Evolutionary conservation across 495 filamentous ascomycete species (phyloP), one percentile per base, ranked within the genome.

Genomic region (Massariosphaeria phaeospora): DNA sequence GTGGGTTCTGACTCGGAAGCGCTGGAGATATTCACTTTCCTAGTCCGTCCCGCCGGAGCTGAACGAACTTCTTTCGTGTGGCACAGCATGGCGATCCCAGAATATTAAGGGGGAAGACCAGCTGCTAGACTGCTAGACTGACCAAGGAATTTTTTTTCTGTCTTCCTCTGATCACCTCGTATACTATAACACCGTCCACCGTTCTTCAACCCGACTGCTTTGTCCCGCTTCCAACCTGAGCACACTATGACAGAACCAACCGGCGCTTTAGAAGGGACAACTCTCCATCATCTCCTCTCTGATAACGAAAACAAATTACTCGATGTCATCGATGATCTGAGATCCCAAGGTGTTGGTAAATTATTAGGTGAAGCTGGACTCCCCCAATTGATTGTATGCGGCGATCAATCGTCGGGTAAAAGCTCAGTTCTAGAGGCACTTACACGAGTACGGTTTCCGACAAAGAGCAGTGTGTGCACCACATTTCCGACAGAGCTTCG

Each of bases 371-470:
- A 57, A 25, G 44, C 30, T 15, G 45, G 29, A 5, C 52, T 62
- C 30, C 58, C 58, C 2, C 57, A 51, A 15, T 25, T 61, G 7
- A 52, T 62, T 15, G 58, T 62, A 18, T 61, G 57, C 52, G 53
- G 59, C 17, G 59, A 57, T 35, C 52, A 62, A 24, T 57, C 45
- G 13, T 57, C 59, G 17, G 59, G 54, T 1, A 57, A 58, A 26
- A 52, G 30, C 26, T 62, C 46, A 15, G 59, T 62, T 10, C 47
- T 58, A 24, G 53, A 62, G 20, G 59, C 39, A 13, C 18, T 62
- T 9, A 53, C 53, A 0, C 24, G 35, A 5, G 44, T 57, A 27
- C 44, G 45, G 3, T 62, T 62, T 52, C 59, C 59, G 6, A 50
- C 43, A 6, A 52, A 58, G 21, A 45, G 45, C 10, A 44, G 25